These are phyloP conservation scores for Neurospora sp. DNA, from an alignment of 495 filamentous ascomycete species.

Conservation along the genomic window DNA sequence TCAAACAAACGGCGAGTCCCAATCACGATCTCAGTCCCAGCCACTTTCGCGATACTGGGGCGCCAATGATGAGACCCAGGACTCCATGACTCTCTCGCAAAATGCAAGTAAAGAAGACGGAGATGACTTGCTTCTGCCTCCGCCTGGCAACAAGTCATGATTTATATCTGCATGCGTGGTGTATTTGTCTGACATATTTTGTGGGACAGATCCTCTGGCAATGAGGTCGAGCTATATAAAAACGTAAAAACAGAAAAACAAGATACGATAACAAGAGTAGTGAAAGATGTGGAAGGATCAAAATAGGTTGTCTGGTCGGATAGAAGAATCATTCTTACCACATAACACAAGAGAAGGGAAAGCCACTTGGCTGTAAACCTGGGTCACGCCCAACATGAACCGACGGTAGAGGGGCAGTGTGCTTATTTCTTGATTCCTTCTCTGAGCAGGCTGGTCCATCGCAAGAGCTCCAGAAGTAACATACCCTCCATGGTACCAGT, in stretches of 20 bases:
- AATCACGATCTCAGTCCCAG: constrained; percentile 2
- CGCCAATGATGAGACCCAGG: constrained; percentile 4
- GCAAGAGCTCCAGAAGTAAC: background rate
- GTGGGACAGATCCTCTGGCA: background rate
- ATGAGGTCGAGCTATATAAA: background rate
- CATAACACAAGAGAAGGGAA: background rate
- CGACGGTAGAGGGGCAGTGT: constrained; percentile 4
- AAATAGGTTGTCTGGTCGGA: background rate
- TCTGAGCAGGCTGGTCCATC: background rate
- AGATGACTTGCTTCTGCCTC: background rate
- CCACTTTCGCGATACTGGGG: background rate
- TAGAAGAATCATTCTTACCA: background rate
- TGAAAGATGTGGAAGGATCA: background rate
- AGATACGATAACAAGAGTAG: too few species aligned
- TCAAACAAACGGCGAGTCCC: background rate
- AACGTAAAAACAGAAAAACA: background rate
- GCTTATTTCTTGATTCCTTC: background rate
- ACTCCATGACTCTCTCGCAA: constrained; percentile 5
- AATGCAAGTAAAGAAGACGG: background rate
- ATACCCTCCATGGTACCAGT: background rate
- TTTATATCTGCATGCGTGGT: background rate
- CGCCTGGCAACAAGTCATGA: background rate
- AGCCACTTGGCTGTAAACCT: background rate
- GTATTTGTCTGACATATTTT: background rate
- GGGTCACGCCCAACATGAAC: background rate